phyloP scores from a whole-genome alignment of 495 filamentous ascomycete genomes.

The Aspergillus olivimuriae region DNA sequence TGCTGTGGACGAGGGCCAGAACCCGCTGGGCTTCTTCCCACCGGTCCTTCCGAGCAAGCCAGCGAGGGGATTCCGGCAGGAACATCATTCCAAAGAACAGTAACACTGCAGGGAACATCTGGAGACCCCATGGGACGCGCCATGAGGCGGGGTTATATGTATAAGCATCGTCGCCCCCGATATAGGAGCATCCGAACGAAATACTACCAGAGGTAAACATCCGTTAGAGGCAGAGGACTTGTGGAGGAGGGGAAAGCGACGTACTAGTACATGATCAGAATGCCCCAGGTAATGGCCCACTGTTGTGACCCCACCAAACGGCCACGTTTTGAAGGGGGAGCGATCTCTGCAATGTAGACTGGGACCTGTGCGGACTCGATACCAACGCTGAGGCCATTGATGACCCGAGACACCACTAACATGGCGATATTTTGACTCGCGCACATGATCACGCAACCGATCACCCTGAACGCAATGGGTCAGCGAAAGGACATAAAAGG shows the following conservation, averaged over 20 bases:
- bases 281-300: conserved; percentile 78
- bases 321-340: conserved; percentile 63
- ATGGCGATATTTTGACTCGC: conserved; percentile 71
- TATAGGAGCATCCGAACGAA: conserved; percentile 18
- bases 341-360: conserved; percentile 70
- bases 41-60: conserved; percentile 26
- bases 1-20: conserved; percentile 21
- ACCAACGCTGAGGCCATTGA: conserved; percentile 72
- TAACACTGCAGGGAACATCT: conserved; percentile 25
- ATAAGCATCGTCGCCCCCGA: conserved; percentile 49
- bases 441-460: conserved; percentile 63
- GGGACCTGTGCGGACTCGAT: conserved; percentile 76
- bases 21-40: conserved; percentile 23
- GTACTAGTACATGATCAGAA: conserved; percentile 77
- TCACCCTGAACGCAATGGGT: conserved; percentile 30
- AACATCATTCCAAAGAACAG: conserved; percentile 20
- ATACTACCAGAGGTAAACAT: no score
- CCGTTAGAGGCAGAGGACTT: no score
- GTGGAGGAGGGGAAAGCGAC: no score
- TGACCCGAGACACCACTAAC: conserved; percentile 66
- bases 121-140: conserved; percentile 24
- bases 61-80: conserved; percentile 25
- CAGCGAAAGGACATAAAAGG: conserved; percentile 2
- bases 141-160: no score
- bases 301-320: conserved; percentile 68